A percentile compares a stretch with the other conserved stretches of the same genome.
These are phyloP conservation scores for Rhizophagus clarus DNA, from an alignment of 192 early-diverging fungal genomes.

Conservation along the genomic window DNA sequence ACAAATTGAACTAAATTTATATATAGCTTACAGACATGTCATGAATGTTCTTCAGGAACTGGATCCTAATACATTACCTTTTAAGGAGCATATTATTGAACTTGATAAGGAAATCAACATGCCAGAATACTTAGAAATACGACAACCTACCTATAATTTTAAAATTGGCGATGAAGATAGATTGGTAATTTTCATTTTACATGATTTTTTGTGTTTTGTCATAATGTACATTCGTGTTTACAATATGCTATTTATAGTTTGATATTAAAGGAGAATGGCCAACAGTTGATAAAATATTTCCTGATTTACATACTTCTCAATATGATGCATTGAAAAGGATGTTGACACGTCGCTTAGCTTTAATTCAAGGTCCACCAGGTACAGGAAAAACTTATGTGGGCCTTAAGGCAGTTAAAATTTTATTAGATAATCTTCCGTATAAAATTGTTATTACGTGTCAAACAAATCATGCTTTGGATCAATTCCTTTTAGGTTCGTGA, in stretches of 20 bases:
- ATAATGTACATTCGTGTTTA: not conserved
- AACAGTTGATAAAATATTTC: not conserved
- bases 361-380: constrained; percentile 62
- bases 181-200: not conserved
- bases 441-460: constrained; percentile 58
- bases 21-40: constrained; percentile 53
- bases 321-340: constrained; percentile 50
- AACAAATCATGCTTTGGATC: constrained; percentile 58
- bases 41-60: constrained; percentile 48
- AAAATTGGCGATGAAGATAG: too few species aligned
- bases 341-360: constrained; percentile 45
- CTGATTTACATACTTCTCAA: constrained; percentile 37
- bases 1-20: not conserved
- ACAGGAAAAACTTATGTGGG: constrained; percentile 64
- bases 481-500: constrained; percentile 40
- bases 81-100: constrained; percentile 45
- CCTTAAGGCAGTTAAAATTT: constrained; percentile 46
- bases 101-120: constrained; percentile 37
- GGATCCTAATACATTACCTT: constrained; percentile 40
- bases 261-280: constrained; percentile 10
- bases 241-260: constrained; percentile 10
- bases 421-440: constrained; percentile 45
- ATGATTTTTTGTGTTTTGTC: not conserved
- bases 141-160: constrained; percentile 24
- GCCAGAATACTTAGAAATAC: constrained; percentile 40